Base-by-base conservation (phyloP, 129 eudicot genomes). In the Centaurea solstitialis region DNA sequence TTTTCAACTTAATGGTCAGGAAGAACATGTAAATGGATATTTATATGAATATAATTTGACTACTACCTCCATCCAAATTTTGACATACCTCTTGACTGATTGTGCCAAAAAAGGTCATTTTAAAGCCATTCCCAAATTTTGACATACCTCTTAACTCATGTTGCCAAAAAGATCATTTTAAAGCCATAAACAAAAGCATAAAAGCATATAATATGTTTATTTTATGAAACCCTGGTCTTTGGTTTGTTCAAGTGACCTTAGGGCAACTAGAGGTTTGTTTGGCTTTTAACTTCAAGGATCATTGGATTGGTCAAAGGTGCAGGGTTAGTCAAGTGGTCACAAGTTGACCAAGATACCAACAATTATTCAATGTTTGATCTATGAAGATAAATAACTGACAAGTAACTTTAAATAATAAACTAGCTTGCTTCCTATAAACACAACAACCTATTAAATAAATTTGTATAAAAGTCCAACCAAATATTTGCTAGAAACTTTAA, bases 391-490 rank as follows among this genome's bases (percentile, higher is more conserved):
- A 62, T 7, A 20, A 62, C 13, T 62, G 30, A 9, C 30, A 62
- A 62, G 2, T 17, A 65, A 21, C 30, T 9, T 21, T 47, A 13
- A 17, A 76, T 21, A 24, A 67, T 21, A 24, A 67, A 59, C 23
- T 15, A 65, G 9, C 72, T 65, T 77, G 66, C 24, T 77, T 23
- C 17, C 62, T 2, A 15, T 9, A 61, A 45, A 65, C 61, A 21
- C 39, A 33, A 33, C 37, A 33, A 33, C 5, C 5, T 33, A 76
- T 37, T 13, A 76, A 21, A 17, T 61, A 26, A 21, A 40, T 64
- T 40, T 64, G 74, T 18, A 28, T 9, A 81, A 18, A 40, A 80
- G 64, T 50, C 76, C 74, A 79, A 53, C 13, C 17, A 78, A 30
- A 6, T 47, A 28, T 53, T 33, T 30, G 82, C 68, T 26, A 30